Conservation (phyloP, 148 eudicot genomes). For the Spergularia bocconei region DNA sequence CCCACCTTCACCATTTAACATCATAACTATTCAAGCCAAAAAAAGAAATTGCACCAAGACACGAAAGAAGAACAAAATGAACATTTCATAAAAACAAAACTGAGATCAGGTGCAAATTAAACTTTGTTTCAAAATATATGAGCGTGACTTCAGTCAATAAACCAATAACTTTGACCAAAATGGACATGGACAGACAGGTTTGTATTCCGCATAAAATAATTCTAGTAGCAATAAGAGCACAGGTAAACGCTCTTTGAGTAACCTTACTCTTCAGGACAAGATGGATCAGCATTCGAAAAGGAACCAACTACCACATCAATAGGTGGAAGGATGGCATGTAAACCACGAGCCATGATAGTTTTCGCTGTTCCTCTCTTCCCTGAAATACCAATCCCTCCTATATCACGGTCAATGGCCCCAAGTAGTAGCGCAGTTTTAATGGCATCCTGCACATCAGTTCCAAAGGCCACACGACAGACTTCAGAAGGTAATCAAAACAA, state of each 20-base stretch:
- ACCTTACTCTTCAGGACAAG: slow-evolving; percentile 88
- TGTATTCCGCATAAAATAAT: background rate
- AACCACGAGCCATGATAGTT: slow-evolving; percentile 98
- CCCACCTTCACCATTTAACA: slow-evolving; percentile 65
- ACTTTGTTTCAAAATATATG: background rate
- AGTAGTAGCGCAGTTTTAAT: slow-evolving; percentile 91
- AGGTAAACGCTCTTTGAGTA: slow-evolving; percentile 17
- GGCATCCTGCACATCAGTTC: slow-evolving; percentile 64
- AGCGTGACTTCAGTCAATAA: background rate
- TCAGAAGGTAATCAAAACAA: background rate
- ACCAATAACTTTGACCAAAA: background rate
- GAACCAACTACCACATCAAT: slow-evolving; percentile 91
- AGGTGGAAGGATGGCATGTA: slow-evolving; percentile 96
- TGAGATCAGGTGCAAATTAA: background rate
- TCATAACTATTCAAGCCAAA: slow-evolving; percentile 15
- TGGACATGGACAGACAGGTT: background rate
- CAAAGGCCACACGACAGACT: background rate
- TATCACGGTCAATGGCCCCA: slow-evolving; percentile 94
- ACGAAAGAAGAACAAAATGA: background rate
- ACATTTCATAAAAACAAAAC: background rate
- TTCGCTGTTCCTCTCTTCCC: slow-evolving; percentile 98
- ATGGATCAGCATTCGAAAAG: slow-evolving; percentile 89
- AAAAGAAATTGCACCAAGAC: background rate
- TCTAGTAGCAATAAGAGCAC: background rate
- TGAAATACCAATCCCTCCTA: slow-evolving; percentile 94